Base-by-base conservation (phyloP, 2,329 filamentous ascomycete species). In the Ophiostoma populinum region DNA sequence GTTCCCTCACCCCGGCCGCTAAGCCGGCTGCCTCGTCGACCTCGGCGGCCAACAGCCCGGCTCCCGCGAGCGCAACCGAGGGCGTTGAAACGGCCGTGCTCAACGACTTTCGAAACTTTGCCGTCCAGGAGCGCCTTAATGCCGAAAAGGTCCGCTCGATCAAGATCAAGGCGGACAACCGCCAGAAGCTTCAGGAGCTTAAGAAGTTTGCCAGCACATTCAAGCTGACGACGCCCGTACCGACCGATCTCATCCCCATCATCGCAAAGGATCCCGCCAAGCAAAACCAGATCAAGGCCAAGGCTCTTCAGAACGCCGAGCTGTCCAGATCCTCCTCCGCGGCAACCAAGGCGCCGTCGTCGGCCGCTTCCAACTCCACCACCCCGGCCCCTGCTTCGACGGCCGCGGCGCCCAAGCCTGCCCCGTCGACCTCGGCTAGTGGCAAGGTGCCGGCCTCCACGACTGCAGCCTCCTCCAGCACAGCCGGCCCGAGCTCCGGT, bases 181-280 rank as follows among this genome's bases (percentile, higher is more conserved):
- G 86, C 45, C 75, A 90, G 44, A 94, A 92, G 55, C 56, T 98
- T 42, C 92, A 82, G 40, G 90, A 98, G 56, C 59, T 98, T 39
- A 92, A 90, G 63, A 93, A 87, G 50, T 98, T 98, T 55, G 83
- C 90, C 1, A 71, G 76, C 46, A 90, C 71, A 51, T 98, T 98
- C 65, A 95, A 95, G 58, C 69, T 98, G 13, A 78, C 80, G 33
- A 94, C 87, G 3, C 85, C 86, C 6, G 85, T 98, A 9, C 90
- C 90, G 2, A 75, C 71, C 34, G 90, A 98, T 54, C 59, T 98
- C 24, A 85, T 98, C 19, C 78, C 82, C 2, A 98, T 98, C 45
- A 78, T 98, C 41, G 87, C 90, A 39, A 98, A 95, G 53, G 90
- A 98, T 51, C 85, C 85, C n/a, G 68, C 63, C 30, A 98, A 94